Percentiles rank a stretch among this genome's conserved stretches.
These are phyloP conservation scores for Metarhizium humberi DNA, from an alignment of 2,329 filamentous ascomycete genomes.

Conservation along the genomic window DNA sequence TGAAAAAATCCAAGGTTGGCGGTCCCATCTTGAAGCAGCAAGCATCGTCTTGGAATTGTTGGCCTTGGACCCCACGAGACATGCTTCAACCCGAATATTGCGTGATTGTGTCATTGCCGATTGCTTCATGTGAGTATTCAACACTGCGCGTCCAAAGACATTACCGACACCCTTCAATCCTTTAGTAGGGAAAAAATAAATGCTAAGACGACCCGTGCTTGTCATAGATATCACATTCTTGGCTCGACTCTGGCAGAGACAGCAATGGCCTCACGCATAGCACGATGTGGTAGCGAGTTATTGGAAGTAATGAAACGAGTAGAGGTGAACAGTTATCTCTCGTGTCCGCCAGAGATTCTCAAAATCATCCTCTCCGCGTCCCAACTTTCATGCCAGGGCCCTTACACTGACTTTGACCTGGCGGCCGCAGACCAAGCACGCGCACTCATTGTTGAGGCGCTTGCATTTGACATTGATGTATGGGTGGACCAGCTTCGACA, in stretches of 20 bases:
- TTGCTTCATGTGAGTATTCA: conserved; percentile 32
- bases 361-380: conserved; percentile 35
- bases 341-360: conserved; percentile 32
- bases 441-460: conserved; percentile 30
- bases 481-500: conserved; percentile 32
- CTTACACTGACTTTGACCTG: conserved; percentile 20
- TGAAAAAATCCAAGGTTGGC: conserved; percentile 26
- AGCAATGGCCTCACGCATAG: conserved; percentile 27
- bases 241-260: conserved; percentile 28
- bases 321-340: conserved; percentile 32
- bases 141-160: no score
- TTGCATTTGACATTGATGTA: conserved; percentile 30
- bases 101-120: conserved; percentile 39
- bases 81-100: conserved; percentile 23
- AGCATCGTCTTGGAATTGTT: conserved; percentile 31
- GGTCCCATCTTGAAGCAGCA: conserved; percentile 35
- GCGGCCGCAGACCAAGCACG: conserved; percentile 26
- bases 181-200: neutral
- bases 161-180: neutral
- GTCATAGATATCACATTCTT: conserved; percentile 29
- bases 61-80: conserved; percentile 17
- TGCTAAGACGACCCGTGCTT: neutral
- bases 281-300: conserved; percentile 28
- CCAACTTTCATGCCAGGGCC: conserved; percentile 30
- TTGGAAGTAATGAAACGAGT: conserved; percentile 30